Percentiles rank a stretch among this genome's conserved stretches.
Evolutionary conservation across 208 protist genomes (phyloP).

Genomic region (Acanthamoeba royreba): DNA sequence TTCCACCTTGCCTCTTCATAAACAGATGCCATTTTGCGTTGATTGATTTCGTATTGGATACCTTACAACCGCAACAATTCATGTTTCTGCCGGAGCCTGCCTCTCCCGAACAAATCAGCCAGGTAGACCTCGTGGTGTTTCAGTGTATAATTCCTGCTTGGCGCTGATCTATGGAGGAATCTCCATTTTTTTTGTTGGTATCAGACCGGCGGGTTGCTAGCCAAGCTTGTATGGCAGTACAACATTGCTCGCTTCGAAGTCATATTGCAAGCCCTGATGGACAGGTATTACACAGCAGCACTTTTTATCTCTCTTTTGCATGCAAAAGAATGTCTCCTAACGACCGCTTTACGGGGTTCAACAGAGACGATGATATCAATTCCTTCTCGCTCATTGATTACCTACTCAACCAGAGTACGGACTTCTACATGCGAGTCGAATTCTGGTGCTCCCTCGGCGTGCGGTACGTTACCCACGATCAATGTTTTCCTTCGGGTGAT

Average conservation of each 20-base stretch:
- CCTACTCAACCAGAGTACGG: not conserved
- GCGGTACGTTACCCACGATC: too few relatives aligned
- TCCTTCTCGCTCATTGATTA: slow-evolving; percentile 5
- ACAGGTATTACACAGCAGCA: not conserved
- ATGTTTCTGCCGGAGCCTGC: slow-evolving; percentile 15
- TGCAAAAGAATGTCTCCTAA: too few relatives aligned
- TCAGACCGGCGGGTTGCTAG: not conserved
- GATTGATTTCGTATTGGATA: not conserved
- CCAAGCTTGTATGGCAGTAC: not conserved
- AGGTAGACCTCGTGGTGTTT: not conserved
- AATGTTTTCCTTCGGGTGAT: too few relatives aligned
- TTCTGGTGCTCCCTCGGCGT: not conserved
- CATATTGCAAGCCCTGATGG: not conserved
- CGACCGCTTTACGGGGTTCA: not conserved
- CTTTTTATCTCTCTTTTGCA: too few relatives aligned
- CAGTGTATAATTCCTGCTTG: too few relatives aligned
- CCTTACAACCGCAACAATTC: not conserved
- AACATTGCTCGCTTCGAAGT: not conserved
- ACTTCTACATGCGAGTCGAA: not conserved
- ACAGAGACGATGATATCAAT: not conserved
- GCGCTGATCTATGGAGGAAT: not conserved
- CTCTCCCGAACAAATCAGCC: not conserved
- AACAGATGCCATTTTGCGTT: not conserved
- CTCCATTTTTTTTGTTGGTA: not conserved
- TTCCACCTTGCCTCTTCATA: too few relatives aligned